Percentiles rank a stretch among this genome's conserved stretches.
These are phyloP conservation scores for Aspergillus ochraceus DNA, from an alignment of 2,329 filamentous ascomycete species.

Conservation along the genomic window DNA sequence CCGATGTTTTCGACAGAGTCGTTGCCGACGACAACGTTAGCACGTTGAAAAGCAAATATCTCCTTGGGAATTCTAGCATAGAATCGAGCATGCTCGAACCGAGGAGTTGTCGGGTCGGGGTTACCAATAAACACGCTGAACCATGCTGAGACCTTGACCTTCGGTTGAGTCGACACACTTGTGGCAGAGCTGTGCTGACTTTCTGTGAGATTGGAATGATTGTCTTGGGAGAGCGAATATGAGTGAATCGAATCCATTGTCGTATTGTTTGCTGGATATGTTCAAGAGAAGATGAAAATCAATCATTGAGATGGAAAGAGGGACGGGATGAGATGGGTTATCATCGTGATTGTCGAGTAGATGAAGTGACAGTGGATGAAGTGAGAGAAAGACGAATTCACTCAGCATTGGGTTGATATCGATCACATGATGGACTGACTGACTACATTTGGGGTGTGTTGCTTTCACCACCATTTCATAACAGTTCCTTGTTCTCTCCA, in stretches of 20 bases:
- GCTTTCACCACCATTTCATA: too few species aligned
- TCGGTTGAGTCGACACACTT: background rate
- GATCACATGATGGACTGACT: too few species aligned
- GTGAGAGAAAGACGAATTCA: too few species aligned
- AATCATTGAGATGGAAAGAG: background rate
- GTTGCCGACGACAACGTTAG: background rate
- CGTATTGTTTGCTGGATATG: background rate
- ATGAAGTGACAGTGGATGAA: too few species aligned
- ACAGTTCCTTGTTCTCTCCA: too few species aligned
- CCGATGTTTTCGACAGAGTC: background rate
- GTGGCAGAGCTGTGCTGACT: background rate
- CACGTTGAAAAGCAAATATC: background rate
- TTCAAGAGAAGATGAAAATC: background rate
- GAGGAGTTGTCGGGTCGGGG: background rate
- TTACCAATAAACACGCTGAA: background rate
- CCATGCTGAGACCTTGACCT: background rate
- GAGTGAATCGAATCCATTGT: background rate
- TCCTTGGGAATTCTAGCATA: background rate
- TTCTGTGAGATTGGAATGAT: background rate
- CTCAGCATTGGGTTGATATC: too few species aligned
- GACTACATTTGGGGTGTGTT: too few species aligned
- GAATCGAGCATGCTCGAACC: background rate
- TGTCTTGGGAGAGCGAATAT: background rate
- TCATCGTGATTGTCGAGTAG: too few species aligned
- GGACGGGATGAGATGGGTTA: too few species aligned